Evolutionary conservation across 768 basidiomycete genomes (phyloP), one percentile per base, ranked within the genome.

Genomic region (Hygrophorus russula): DNA sequence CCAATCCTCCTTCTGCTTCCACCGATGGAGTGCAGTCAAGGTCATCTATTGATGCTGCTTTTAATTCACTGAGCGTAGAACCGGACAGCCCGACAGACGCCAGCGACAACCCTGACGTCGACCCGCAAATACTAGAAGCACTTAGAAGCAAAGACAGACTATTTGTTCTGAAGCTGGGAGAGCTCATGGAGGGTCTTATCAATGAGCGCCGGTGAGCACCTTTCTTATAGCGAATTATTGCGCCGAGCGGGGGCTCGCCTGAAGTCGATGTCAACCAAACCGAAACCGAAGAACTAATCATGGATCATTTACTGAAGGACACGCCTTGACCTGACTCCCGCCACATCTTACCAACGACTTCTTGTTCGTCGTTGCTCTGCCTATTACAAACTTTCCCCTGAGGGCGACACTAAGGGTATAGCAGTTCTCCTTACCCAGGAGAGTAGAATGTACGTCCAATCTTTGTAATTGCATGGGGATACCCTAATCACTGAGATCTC

Each of bases 111-210:
- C 44, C 52, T 37, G 19, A 84, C 48, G 74, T 79, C 50, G 87
- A 90, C 67, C 70, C 76, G 8, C 80, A 82, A 60, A 87, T 91
- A 53, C 55, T 90, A 53, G 87, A 91, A 59, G 88, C 89, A 15
- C 81, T 91, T 50, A 77, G 70, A 61, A 81, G 80, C 71, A 91
- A 91, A 66, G 88, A 91, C 61, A 73, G 88, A 56, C 70, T 91
- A 49, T 91, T 80, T 60, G 86, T 91, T 37, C 66, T 91, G 54
- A 89, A 84, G 68, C 73, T 91, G n/a, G 88, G 85, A 46, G 89
- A 91, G 65, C 70, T 67, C 51, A 85, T 91, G 76, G 88, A 91
- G 64, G 62, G 65, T 40, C 70, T 91, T 56, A 85, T 91, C 54
- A 72, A 63, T 47, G 86, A 88, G 58, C 75, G 71, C 53, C 77